Conservation (phyloP, 2,329 filamentous ascomycete species). For the Trichophyton benhamiae region DNA sequence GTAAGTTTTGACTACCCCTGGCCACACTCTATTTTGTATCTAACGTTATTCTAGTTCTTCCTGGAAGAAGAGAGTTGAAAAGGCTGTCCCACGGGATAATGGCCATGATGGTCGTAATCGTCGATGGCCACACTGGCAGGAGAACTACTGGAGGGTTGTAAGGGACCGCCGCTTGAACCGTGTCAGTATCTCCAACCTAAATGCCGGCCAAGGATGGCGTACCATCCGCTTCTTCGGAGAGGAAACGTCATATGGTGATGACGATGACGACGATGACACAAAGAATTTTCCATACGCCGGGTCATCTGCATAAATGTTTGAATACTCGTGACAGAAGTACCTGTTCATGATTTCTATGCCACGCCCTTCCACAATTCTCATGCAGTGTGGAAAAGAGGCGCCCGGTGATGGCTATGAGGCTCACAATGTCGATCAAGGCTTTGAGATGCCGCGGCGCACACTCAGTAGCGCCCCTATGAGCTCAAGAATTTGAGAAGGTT, state of each 20-base stretch:
- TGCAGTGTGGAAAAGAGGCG: neutral
- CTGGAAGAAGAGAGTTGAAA: slow-evolving; percentile 73
- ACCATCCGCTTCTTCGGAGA: neutral
- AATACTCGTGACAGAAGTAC: neutral
- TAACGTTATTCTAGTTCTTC: slow-evolving; percentile 60
- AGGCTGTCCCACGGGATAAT: slow-evolving; percentile 36
- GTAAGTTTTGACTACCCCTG: slow-evolving; percentile 40
- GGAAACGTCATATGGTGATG: neutral
- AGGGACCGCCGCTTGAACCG: slow-evolving; percentile 13
- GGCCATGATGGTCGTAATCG: slow-evolving; percentile 29
- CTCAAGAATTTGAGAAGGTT: neutral
- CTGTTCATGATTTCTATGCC: neutral
- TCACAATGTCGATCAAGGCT: neutral
- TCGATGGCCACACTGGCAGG: slow-evolving; percentile 25
- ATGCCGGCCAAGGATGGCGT: neutral
- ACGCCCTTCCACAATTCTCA: neutral
- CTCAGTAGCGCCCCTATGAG: neutral
- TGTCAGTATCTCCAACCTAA: neutral
- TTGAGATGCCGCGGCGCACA: neutral
- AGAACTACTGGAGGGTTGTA: slow-evolving; percentile 16
- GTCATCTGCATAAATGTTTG: neutral
- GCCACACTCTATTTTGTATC: neutral
- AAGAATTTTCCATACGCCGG: neutral
- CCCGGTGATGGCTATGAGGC: neutral
- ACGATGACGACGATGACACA: neutral